Evolutionary conservation across 2,329 filamentous ascomycete genomes (phyloP).

Genomic region (Hyphodiscus sp.): DNA sequence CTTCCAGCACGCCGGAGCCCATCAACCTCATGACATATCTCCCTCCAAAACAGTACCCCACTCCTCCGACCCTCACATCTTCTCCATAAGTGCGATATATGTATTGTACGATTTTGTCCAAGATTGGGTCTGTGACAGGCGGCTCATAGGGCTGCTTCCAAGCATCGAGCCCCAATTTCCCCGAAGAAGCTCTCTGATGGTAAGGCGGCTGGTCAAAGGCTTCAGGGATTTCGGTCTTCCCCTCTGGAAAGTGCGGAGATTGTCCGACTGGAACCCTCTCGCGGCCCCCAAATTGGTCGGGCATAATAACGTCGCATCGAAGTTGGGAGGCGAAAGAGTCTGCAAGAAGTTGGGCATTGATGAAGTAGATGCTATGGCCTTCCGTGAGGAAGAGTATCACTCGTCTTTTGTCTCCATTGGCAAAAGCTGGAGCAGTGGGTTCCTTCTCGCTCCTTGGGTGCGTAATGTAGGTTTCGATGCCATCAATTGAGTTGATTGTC

Average conservation of each 20-base stretch:
- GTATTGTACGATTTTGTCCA: conserved; percentile 2
- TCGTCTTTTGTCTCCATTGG: background rate
- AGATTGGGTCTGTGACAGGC: conserved; percentile 4
- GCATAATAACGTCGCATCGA: conserved; percentile 11
- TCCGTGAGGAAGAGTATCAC: conserved; percentile 8
- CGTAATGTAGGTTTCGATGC: conserved; percentile 8
- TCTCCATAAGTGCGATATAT: conserved; percentile 4
- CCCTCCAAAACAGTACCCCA: conserved; percentile 69
- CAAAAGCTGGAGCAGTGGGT: background rate
- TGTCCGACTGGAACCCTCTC: conserved; percentile 1
- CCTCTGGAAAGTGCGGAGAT: background rate
- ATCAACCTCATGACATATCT: conserved; percentile 60
- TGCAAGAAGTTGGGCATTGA: conserved; percentile 15
- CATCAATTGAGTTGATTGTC: conserved; percentile 4
- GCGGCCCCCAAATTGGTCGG: conserved; percentile 11
- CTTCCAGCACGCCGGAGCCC: conserved; percentile 54
- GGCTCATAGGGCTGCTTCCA: conserved; percentile 8
- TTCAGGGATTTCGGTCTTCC: background rate
- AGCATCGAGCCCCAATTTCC: conserved; percentile 1
- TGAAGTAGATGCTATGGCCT: conserved; percentile 12
- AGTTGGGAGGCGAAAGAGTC: conserved; percentile 13
- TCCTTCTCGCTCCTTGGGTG: background rate
- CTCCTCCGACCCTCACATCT: conserved; percentile 42
- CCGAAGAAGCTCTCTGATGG: too few species aligned
- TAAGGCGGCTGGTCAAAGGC: background rate